Base-by-base conservation (phyloP, 2,329 filamentous ascomycete genomes). In the Camillea tinctor region DNA sequence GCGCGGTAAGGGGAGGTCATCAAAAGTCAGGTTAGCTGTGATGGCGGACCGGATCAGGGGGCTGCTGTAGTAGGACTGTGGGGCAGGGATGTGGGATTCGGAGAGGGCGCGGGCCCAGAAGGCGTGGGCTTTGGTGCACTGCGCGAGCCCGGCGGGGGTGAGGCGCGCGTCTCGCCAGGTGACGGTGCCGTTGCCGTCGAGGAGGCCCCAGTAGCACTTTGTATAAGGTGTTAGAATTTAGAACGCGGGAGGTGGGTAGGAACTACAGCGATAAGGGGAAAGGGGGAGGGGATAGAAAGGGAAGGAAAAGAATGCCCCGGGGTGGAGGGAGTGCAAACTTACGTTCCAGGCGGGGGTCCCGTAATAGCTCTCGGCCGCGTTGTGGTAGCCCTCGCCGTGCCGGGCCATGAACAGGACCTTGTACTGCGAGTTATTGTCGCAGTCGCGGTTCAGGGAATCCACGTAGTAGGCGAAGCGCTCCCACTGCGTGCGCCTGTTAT, bases 331-430 rank as follows among this genome's bases (percentile, higher is more conserved):
- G 26, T 30, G 2, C 13, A 7, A 2, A 76, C 83, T 67, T 72
- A 84, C 84, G 70, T 91, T 88, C 88, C 88, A 91, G 2, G 84
- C 85, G 1, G 85, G 82, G 0, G 87, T 90, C 52, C 88, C 88
- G 66, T 89, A 91, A 71, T 80, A 88, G 24, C 79, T 77, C 73
- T 90, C 86, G 15, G 88, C 88, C 6, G 80, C 80, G 64, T 87
- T 87, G 64, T 87, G 84, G 66, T 77, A 85, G 13, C 89, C 89
- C 73, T 92, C 83, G 21, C 89, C 89, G 69, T 92, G 89, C 48
- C 89, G 84, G 2, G 84, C 88, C 72, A 90, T 79, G 73, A 88
- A 88, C 26, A 92, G 71, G 9, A 92, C 79, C 68, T 89, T 88
- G 77, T 90, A 91, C 26, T 79, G 75, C 15, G 81, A 80, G 54